Evolutionary conservation across 805 yeast species (phyloP).

Genomic region (Wickerhamomyces hampshirensis): DNA sequence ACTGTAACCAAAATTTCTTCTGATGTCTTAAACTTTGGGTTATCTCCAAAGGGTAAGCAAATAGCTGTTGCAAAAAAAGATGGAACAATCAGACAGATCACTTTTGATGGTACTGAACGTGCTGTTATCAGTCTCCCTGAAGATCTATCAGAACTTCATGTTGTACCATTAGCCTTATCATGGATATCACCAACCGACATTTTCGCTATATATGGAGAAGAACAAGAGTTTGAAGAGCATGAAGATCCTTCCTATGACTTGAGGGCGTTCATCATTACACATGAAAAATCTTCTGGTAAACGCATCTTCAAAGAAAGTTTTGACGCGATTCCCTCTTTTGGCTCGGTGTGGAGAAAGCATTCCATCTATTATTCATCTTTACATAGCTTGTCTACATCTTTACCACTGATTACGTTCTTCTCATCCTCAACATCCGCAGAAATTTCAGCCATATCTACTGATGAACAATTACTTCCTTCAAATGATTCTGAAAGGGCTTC

Average conservation of each 20-base stretch:
- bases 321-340: slow-evolving; percentile 51
- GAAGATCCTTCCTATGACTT: slow-evolving; percentile 23
- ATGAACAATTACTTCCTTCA: slow-evolving; percentile 38
- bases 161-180: slow-evolving; percentile 14
- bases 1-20: slow-evolving; percentile 3
- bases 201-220: slow-evolving; percentile 27
- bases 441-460: slow-evolving; percentile 39
- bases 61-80: slow-evolving; percentile 13
- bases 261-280: slow-evolving; percentile 22
- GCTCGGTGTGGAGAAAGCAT: slow-evolving; percentile 42
- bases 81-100: slow-evolving; percentile 13
- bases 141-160: slow-evolving; percentile 12
- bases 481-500: slow-evolving; percentile 73
- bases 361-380: slow-evolving; percentile 39
- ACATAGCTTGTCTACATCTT: slow-evolving; percentile 34
- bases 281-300: slow-evolving; percentile 1
- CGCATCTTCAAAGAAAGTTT: slow-evolving; percentile 27
- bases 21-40: slow-evolving; percentile 22
- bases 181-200: slow-evolving; percentile 14
- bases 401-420: slow-evolving; percentile 36
- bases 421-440: slow-evolving; percentile 67
- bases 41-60: slow-evolving; percentile 20
- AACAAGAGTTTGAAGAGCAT: slow-evolving; percentile 25
- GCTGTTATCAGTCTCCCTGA: slow-evolving; percentile 11
- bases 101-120: slow-evolving; percentile 8